Conservation (phyloP, 257 asterid genomes). For the Ligustrum vulgare region DNA sequence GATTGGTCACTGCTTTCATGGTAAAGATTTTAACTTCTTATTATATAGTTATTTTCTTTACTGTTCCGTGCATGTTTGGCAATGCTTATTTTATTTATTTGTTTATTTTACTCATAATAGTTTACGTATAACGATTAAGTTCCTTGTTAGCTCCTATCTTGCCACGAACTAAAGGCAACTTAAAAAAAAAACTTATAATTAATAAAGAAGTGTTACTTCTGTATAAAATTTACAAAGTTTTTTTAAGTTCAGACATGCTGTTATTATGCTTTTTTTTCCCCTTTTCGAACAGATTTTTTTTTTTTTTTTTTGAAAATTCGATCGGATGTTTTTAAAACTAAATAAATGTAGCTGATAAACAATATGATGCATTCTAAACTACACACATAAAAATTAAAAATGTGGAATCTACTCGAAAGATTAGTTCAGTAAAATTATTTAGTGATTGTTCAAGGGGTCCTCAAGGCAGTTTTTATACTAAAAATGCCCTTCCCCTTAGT, state of each 20-base stretch:
- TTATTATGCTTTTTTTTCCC: not conserved
- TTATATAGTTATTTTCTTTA: not conserved
- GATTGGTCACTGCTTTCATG: slow-evolving; percentile 68
- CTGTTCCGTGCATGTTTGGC: not conserved
- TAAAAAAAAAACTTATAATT: not conserved
- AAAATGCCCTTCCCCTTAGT: too few species aligned
- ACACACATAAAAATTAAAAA: not conserved
- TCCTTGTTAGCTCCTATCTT: not conserved
- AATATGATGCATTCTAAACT: not conserved
- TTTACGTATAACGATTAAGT: not conserved
- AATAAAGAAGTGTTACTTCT: too few species aligned
- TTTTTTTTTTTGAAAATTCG: too few species aligned
- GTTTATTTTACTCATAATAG: not conserved
- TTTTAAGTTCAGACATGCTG: not conserved
- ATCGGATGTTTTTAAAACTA: too few species aligned
- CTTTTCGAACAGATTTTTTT: not conserved
- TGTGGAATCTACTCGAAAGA: not conserved
- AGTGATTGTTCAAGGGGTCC: not conserved
- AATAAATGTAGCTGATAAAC: too few species aligned
- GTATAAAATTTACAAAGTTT: too few species aligned
- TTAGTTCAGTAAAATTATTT: not conserved
- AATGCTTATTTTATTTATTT: too few species aligned
- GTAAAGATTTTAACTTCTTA: slow-evolving; percentile 34
- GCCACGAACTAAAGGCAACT: not conserved
- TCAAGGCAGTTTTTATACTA: too few species aligned